Percentiles rank a stretch among this genome's conserved stretches.
phyloP scores from a whole-genome alignment of 345 rosid genomes.

The Salix dunnii region DNA sequence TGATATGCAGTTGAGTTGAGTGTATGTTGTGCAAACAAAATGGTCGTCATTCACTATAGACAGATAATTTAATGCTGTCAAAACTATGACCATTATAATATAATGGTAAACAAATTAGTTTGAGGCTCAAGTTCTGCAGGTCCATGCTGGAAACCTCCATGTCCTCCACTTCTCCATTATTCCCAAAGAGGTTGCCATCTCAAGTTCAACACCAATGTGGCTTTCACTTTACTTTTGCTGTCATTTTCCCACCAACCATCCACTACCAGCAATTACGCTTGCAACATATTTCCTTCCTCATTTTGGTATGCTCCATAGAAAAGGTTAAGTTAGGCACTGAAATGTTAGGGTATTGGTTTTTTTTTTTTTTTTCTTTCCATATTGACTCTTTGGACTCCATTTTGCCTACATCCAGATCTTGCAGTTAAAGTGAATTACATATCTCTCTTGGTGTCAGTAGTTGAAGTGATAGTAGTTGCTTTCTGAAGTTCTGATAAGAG shows the following conservation, averaged over 20 bases:
- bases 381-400: neutral
- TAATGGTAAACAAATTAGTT: neutral
- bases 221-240: neutral
- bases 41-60: neutral
- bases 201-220: neutral
- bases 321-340: neutral
- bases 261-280: neutral
- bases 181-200: neutral
- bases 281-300: neutral
- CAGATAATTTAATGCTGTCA: neutral
- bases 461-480: neutral
- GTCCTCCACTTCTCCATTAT: neutral
- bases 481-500: neutral
- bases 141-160: neutral
- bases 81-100: neutral
- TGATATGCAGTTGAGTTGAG: neutral
- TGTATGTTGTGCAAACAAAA: neutral
- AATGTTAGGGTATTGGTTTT: neutral
- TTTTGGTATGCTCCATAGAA: neutral
- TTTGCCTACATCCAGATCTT: neutral
- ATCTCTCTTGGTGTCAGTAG: neutral
- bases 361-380: neutral
- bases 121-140: neutral
- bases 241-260: neutral
- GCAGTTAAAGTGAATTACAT: neutral